phyloP scores from a whole-genome alignment of 2,329 filamentous ascomycete genomes.

The Venturia aucupariae region DNA sequence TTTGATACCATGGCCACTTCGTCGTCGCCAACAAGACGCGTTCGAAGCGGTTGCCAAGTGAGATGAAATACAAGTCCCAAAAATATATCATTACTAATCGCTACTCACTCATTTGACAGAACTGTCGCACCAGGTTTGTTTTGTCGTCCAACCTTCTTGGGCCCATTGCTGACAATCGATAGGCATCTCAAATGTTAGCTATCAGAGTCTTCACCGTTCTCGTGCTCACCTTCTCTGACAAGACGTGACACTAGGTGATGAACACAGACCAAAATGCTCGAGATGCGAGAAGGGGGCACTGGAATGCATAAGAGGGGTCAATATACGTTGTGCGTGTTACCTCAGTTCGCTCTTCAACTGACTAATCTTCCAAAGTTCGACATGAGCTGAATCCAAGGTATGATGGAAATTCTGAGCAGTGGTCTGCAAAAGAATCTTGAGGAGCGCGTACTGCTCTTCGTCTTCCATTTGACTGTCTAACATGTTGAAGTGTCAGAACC shows the following conservation, averaged over 20 bases:
- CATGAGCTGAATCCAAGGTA: constrained; percentile 9
- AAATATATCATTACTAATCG: background rate
- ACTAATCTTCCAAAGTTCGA: background rate
- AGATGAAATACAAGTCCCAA: background rate
- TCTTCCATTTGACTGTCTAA: background rate
- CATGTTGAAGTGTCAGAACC: constrained; percentile 18
- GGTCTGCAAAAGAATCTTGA: background rate
- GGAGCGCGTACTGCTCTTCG: background rate
- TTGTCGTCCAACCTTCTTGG: background rate
- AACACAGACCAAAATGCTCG: constrained; percentile 1
- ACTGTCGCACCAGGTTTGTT: background rate
- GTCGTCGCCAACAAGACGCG: background rate
- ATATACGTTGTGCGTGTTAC: constrained; percentile 2
- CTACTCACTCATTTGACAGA: background rate
- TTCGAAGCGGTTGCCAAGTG: constrained; percentile 6
- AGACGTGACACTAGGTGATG: constrained; percentile 2
- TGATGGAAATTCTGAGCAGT: background rate
- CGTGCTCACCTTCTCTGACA: background rate
- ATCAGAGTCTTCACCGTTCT: background rate
- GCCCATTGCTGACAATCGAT: background rate
- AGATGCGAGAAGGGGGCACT: background rate
- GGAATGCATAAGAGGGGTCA: constrained; percentile 1
- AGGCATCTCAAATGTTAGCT: constrained; percentile 4
- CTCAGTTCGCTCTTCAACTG: background rate
- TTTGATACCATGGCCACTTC: background rate